phyloP scores from a whole-genome alignment of 805 yeast genomes.

The Lipomyces kockii region DNA sequence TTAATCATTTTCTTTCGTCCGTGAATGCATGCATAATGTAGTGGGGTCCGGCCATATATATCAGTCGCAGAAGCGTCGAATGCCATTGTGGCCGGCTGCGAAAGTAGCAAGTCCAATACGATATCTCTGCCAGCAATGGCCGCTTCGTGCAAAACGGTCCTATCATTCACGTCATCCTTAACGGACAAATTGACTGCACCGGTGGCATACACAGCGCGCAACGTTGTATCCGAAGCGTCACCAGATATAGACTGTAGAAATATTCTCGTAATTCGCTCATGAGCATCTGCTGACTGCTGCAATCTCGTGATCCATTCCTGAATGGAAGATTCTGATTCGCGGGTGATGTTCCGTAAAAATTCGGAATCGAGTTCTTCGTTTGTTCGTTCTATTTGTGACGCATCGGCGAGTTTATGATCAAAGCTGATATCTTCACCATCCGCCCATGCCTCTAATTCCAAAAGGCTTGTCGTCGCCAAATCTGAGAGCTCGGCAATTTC shows the following conservation, averaged over 20 bases:
- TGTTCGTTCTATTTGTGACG: constrained; percentile 35
- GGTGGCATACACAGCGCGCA: constrained; percentile 54
- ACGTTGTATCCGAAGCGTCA: constrained; percentile 65
- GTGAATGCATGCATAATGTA: constrained; percentile 79
- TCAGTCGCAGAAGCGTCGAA: constrained; percentile 44
- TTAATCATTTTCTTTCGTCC: constrained; percentile 53
- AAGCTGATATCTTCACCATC: constrained; percentile 52
- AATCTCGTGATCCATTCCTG: constrained; percentile 54
- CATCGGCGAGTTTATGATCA: constrained; percentile 38
- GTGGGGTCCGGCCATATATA: constrained; percentile 70
- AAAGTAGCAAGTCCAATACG: constrained; percentile 44
- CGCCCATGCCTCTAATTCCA: constrained; percentile 76
- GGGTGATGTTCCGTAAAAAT: constrained; percentile 23
- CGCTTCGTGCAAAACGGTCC: constrained; percentile 76
- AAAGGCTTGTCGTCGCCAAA: constrained; percentile 52
- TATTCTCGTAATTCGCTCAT: constrained; percentile 64
- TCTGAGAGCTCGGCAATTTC: constrained; percentile 86
- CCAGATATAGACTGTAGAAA: constrained; percentile 71
- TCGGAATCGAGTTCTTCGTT: constrained; percentile 35
- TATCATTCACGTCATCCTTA: constrained; percentile 72
- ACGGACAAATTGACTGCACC: constrained; percentile 64
- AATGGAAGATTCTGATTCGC: constrained; percentile 48
- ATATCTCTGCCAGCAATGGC: constrained; percentile 44
- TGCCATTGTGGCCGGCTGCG: constrained; percentile 13
- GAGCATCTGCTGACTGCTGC: constrained; percentile 48